A percentile compares a stretch with the other conserved stretches of the same genome.
phyloP scores from a whole-genome alignment of 441 rosid species.

The Erodium texanum region DNA sequence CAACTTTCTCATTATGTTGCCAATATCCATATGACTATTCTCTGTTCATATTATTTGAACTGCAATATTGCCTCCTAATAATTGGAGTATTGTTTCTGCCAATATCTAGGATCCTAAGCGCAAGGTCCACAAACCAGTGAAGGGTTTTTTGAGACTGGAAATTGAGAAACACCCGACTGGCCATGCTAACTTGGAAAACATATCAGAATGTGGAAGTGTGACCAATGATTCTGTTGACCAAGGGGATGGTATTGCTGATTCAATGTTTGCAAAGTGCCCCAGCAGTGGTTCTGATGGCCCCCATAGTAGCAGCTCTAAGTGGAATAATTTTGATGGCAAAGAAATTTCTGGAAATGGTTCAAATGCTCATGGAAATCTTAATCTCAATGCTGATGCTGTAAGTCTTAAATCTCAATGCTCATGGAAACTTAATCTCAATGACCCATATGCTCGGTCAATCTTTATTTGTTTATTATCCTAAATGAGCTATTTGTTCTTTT shows the following conservation, averaged over 20 bases:
- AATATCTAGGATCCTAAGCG: slow-evolving; percentile 77
- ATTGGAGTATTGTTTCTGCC: slow-evolving; percentile 18
- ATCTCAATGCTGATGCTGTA: slow-evolving; percentile 57
- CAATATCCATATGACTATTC: neutral
- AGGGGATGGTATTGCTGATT: slow-evolving; percentile 47
- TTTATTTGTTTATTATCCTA: slow-evolving; percentile 7
- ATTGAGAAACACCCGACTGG: slow-evolving; percentile 86
- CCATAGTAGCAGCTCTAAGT: slow-evolving; percentile 50
- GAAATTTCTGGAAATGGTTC: slow-evolving; percentile 56
- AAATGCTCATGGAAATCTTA: slow-evolving; percentile 42
- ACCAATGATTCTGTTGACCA: slow-evolving; percentile 79
- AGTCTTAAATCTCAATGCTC: slow-evolving; percentile 6
- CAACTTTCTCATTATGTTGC: neutral
- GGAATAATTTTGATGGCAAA: slow-evolving; percentile 49
- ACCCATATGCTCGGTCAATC: neutral
- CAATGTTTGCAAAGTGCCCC: slow-evolving; percentile 51
- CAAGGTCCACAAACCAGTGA: slow-evolving; percentile 93
- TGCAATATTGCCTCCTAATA: neutral
- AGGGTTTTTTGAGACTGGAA: slow-evolving; percentile 82
- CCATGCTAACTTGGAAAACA: slow-evolving; percentile 62
- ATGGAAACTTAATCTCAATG: no score
- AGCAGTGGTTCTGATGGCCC: slow-evolving; percentile 65
- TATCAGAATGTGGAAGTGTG: slow-evolving; percentile 82
- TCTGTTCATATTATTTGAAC: neutral
- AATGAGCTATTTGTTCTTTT: slow-evolving; percentile 21